Percentiles rank a stretch among this genome's conserved stretches.
Conservation (phyloP, 352 stramenopile species). For the Globisporangium abappressorium region DNA sequence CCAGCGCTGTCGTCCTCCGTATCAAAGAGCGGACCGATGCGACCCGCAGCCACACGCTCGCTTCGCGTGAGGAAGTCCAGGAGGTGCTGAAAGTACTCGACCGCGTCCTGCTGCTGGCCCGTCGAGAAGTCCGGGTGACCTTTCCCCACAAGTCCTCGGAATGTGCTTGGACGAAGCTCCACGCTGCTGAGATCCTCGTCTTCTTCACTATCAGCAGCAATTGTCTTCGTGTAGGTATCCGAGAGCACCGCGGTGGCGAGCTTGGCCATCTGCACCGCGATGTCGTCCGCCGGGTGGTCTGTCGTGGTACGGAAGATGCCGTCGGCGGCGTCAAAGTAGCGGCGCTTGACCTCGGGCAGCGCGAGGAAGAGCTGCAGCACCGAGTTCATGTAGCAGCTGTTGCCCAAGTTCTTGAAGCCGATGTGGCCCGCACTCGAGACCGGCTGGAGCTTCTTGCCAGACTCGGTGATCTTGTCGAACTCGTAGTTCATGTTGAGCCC, state of each 20-base stretch:
- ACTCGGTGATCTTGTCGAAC: constrained; percentile 98
- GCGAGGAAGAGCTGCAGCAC: constrained; percentile 94
- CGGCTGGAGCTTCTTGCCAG: constrained; percentile 89
- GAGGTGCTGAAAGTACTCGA: constrained; percentile 97
- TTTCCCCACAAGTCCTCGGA: constrained; percentile 94
- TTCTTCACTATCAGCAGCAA: constrained; percentile 10
- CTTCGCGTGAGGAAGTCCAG: constrained; percentile 90
- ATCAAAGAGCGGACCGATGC: constrained; percentile 49
- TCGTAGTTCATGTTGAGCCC: constrained; percentile 98
- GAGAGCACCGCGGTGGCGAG: constrained; percentile 85
- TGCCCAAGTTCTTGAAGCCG: constrained; percentile 99
- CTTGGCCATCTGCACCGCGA: constrained; percentile 93
- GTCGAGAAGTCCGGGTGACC: constrained; percentile 96
- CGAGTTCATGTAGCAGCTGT: constrained; percentile 99
- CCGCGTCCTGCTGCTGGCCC: constrained; percentile 96
- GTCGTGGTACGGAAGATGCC: constrained; percentile 47
- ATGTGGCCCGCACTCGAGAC: constrained; percentile 91
- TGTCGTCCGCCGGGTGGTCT: constrained; percentile 40
- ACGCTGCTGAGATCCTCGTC: constrained; percentile 39
- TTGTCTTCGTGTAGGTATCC: constrained; percentile 81
- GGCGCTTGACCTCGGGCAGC: constrained; percentile 67
- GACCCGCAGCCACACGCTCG: constrained; percentile 59
- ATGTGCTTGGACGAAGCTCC: constrained; percentile 83
- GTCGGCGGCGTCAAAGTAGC: constrained; percentile 61
- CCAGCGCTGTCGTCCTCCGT: constrained; percentile 30